phyloP scores from a whole-genome alignment of 1,284 basidiomycete genomes.

The Coniferiporia weirii region DNA sequence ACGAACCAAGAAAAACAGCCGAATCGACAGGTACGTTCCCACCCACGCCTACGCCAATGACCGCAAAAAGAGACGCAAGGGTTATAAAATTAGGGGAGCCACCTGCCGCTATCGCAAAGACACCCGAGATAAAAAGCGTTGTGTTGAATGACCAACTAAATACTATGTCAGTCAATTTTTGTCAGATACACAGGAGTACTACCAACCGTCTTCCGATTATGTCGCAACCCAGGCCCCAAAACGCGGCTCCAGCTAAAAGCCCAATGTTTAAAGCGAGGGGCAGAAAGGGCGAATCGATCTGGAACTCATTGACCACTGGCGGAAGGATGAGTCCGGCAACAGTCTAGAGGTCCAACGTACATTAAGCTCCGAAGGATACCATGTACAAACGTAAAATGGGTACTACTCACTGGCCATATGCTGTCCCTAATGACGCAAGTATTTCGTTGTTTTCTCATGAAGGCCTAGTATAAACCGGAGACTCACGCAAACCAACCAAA shows the following conservation, averaged over 20 bases:
- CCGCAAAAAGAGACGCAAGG: conserved; percentile 48
- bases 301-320: conserved; percentile 52
- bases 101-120: conserved; percentile 61
- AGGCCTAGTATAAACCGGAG: neutral
- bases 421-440: conserved; percentile 33
- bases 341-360: conserved; percentile 31
- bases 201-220: conserved; percentile 53
- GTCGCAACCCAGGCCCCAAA: conserved; percentile 57
- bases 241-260: conserved; percentile 59
- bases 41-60: conserved; percentile 61
- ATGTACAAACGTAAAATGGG: conserved; percentile 17
- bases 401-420: conserved; percentile 39
- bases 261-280: conserved; percentile 58
- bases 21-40: conserved; percentile 78
- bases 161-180: neutral
- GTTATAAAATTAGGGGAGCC: conserved; percentile 49
- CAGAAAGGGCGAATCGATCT: conserved; percentile 49
- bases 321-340: conserved; percentile 51
- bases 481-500: conserved; percentile 71
- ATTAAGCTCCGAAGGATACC: neutral
- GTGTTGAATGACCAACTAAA: conserved; percentile 66
- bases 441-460: neutral
- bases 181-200: neutral
- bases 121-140: conserved; percentile 64
- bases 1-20: conserved; percentile 67